Conservation (phyloP, 495 filamentous ascomycete genomes). For the Sabuloglossum arenarium region DNA sequence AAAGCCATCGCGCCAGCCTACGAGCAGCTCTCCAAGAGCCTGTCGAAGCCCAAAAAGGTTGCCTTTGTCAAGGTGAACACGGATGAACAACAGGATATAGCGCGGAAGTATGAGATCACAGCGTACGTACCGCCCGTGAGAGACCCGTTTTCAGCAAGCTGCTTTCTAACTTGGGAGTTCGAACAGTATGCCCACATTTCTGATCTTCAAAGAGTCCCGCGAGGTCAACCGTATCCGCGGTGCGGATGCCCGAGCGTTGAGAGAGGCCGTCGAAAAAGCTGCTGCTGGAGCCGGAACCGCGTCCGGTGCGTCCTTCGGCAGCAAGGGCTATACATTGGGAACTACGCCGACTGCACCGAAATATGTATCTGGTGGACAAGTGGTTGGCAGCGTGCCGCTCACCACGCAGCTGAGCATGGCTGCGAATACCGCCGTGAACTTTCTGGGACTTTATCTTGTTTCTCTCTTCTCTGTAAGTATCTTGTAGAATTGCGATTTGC, state of each 20-base stretch:
- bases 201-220: background rate
- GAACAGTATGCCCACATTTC: background rate
- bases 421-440: background rate
- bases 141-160: background rate
- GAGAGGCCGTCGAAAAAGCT: background rate
- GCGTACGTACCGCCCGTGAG: slow-evolving; percentile 26
- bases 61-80: slow-evolving; percentile 78
- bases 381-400: background rate
- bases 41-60: slow-evolving; percentile 51
- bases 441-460: background rate
- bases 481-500: background rate
- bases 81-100: slow-evolving; percentile 53
- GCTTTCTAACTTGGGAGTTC: background rate
- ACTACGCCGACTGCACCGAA: background rate
- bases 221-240: background rate
- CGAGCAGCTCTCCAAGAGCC: slow-evolving; percentile 49
- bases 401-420: background rate
- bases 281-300: background rate
- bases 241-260: background rate
- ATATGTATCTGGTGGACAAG: background rate
- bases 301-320: background rate
- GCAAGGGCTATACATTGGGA: background rate
- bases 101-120: slow-evolving; percentile 47
- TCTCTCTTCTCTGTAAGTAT: background rate
- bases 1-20: slow-evolving; percentile 69